phyloP scores from a whole-genome alignment of 1,284 basidiomycete genomes.

The Rhodotorula sp. region DNA sequence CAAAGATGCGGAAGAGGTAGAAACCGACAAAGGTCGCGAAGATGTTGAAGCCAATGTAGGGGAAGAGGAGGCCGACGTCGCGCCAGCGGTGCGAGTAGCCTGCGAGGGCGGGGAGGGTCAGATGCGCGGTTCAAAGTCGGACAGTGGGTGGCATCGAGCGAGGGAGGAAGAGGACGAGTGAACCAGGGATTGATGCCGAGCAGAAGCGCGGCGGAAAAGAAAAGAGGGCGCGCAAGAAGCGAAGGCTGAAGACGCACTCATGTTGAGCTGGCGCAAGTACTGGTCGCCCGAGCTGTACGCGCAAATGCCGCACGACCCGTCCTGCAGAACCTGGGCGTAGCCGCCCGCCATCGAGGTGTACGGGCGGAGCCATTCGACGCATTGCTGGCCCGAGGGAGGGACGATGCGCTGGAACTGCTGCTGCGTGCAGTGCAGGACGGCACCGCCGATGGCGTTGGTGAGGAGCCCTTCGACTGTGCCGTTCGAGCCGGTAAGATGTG shows the following conservation, averaged over 20 bases:
- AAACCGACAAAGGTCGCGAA: constrained; percentile 19
- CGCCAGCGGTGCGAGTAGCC: constrained; percentile 55
- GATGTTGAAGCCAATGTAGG: constrained; percentile 49
- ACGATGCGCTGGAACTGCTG: constrained; percentile 51
- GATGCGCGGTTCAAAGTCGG: too few species aligned
- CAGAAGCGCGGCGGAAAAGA: too few species aligned
- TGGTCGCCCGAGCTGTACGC: constrained; percentile 39
- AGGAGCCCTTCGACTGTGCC: constrained; percentile 51
- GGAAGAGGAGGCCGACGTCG: constrained; percentile 60
- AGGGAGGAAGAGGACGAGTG: too few species aligned
- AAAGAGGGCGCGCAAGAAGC: not conserved
- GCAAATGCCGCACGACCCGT: constrained; percentile 51
- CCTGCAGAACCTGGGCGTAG: constrained; percentile 45
- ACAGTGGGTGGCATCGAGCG: too few species aligned
- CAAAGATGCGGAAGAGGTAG: constrained; percentile 27
- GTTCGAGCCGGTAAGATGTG: not conserved
- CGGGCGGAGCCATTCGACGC: constrained; percentile 50
- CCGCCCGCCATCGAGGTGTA: constrained; percentile 49
- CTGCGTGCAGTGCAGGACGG: constrained; percentile 50
- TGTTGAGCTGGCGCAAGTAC: constrained; percentile 35
- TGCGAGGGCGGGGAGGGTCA: not conserved
- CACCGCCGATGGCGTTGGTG: constrained; percentile 47
- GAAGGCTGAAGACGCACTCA: constrained; percentile 7
- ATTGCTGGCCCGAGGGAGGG: constrained; percentile 51
- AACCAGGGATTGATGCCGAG: too few species aligned